These are phyloP conservation scores for Phytophthora multivora DNA, from an alignment of 352 stramenopile genomes.

Conservation along the genomic window DNA sequence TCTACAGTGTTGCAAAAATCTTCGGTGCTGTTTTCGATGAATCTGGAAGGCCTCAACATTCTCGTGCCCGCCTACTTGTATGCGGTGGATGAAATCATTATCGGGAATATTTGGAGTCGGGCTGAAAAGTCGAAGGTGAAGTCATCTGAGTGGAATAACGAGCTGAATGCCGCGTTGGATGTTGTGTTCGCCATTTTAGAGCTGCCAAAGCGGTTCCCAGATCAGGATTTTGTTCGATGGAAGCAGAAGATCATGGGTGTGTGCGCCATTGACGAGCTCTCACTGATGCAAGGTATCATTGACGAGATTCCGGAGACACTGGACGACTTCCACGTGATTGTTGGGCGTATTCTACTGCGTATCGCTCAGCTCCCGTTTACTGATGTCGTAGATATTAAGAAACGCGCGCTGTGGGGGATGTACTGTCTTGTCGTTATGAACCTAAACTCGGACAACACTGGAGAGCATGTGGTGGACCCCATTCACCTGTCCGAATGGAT, in stretches of 20 bases:
- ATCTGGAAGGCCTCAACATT: constrained; percentile 77
- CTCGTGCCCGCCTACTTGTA: constrained; percentile 84
- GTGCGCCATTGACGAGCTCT: constrained; percentile 38
- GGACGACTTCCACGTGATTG: constrained; percentile 73
- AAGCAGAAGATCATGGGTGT: constrained; percentile 68
- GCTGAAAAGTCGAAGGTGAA: constrained; percentile 73
- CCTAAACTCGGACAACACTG: constrained; percentile 37
- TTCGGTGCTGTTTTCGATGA: constrained; percentile 77
- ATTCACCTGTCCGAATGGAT: constrained; percentile 77
- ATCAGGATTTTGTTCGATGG: constrained; percentile 83
- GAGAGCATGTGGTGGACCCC: constrained; percentile 39
- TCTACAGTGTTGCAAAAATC: constrained; percentile 82
- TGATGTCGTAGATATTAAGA: constrained; percentile 81
- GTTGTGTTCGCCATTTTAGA: constrained; percentile 78
- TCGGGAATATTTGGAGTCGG: constrained; percentile 78
- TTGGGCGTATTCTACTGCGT: constrained; percentile 74
- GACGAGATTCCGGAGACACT: constrained; percentile 72
- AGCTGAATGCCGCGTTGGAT: constrained; percentile 76
- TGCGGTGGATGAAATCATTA: constrained; percentile 83
- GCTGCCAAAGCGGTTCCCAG: constrained; percentile 73
- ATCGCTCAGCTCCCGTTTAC: constrained; percentile 77
- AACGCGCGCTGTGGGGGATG: constrained; percentile 78
- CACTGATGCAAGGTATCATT: constrained; percentile 52
- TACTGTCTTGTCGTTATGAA: constrained; percentile 82
- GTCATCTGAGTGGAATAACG: constrained; percentile 81